Evolutionary conservation across 768 basidiomycete species (phyloP).

Genomic region (Roridomyces roridus): DNA sequence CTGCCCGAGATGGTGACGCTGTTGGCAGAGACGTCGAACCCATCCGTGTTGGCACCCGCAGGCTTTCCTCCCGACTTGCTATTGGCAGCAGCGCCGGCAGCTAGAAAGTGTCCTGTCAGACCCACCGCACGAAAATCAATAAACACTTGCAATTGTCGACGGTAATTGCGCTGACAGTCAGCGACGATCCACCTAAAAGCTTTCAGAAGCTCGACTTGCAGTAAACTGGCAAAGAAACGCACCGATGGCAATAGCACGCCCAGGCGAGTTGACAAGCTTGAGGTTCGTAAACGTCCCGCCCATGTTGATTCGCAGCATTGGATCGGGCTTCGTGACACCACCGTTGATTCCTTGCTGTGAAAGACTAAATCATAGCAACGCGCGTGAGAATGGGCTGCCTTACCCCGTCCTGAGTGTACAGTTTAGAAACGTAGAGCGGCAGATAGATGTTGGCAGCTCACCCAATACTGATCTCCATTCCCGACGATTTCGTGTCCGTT

Average conservation of each 20-base stretch:
- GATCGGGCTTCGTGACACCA: conserved; percentile 20
- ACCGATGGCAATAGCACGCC: conserved; percentile 20
- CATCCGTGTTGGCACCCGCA: conserved; percentile 28
- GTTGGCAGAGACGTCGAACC: conserved; percentile 28
- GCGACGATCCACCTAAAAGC: conserved; percentile 18
- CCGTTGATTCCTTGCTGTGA: conserved; percentile 24
- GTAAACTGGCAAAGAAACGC: neutral
- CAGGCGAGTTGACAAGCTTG: conserved; percentile 22
- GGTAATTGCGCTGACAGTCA: conserved; percentile 23
- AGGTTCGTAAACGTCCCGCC: conserved; percentile 27
- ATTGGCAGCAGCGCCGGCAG: conserved; percentile 24
- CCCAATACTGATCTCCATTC: conserved; percentile 25
- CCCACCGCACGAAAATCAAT: neutral
- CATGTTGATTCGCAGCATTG: conserved; percentile 29
- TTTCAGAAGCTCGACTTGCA: too few species aligned
- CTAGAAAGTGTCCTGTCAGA: neutral
- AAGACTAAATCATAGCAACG: too few species aligned
- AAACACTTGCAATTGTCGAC: conserved; percentile 24
- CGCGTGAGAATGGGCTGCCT: neutral
- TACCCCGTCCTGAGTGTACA: conserved; percentile 18
- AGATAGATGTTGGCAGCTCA: neutral
- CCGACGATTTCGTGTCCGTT: conserved; percentile 21
- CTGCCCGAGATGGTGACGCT: conserved; percentile 21
- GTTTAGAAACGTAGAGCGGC: neutral
- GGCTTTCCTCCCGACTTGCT: conserved; percentile 21